phyloP scores from a whole-genome alignment of 2,329 filamentous ascomycete species.

The Fusarium haematococcum region DNA sequence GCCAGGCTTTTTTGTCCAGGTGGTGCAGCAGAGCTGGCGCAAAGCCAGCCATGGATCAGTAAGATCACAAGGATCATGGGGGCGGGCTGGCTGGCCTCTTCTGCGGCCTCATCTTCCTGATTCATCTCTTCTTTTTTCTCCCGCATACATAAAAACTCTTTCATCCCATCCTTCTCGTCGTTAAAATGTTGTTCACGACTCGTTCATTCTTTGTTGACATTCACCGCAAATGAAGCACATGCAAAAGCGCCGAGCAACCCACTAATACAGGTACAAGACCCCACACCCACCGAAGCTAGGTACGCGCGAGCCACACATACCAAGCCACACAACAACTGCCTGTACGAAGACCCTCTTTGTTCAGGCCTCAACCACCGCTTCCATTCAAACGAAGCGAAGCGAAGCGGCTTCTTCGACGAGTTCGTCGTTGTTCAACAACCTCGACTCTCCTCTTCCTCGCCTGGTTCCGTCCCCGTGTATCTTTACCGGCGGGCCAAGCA shows the following conservation, averaged over 20 bases:
- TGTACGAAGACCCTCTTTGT: slow-evolving; percentile 30
- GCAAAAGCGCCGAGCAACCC: slow-evolving; percentile 8
- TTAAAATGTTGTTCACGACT: background rate
- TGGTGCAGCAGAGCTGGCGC: background rate
- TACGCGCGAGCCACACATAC: slow-evolving; percentile 30
- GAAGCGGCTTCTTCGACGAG: slow-evolving; percentile 25
- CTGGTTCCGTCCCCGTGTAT: background rate
- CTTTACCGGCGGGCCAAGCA: slow-evolving; percentile 9
- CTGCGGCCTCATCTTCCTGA: slow-evolving; percentile 22
- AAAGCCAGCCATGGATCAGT: slow-evolving; percentile 9
- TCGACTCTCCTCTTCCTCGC: background rate
- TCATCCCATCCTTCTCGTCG: background rate
- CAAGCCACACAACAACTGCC: slow-evolving; percentile 18
- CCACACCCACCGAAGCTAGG: slow-evolving; percentile 28
- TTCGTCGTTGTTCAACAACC: slow-evolving; percentile 11
- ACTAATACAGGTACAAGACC: slow-evolving; percentile 37
- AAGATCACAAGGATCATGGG: slow-evolving; percentile 32
- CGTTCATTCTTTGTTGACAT: slow-evolving; percentile 19
- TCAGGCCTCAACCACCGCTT: slow-evolving; percentile 30
- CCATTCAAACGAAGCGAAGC: slow-evolving; percentile 13
- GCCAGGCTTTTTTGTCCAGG: slow-evolving; percentile 1
- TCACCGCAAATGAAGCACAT: slow-evolving; percentile 5
- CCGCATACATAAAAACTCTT: background rate
- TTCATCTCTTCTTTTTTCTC: slow-evolving; percentile 6
- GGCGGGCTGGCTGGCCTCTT: slow-evolving; percentile 18